A percentile compares a stretch with the other conserved stretches of the same genome.
Conservation (phyloP, 2,329 filamentous ascomycete species). For the Exophiala xenobiotica region DNA sequence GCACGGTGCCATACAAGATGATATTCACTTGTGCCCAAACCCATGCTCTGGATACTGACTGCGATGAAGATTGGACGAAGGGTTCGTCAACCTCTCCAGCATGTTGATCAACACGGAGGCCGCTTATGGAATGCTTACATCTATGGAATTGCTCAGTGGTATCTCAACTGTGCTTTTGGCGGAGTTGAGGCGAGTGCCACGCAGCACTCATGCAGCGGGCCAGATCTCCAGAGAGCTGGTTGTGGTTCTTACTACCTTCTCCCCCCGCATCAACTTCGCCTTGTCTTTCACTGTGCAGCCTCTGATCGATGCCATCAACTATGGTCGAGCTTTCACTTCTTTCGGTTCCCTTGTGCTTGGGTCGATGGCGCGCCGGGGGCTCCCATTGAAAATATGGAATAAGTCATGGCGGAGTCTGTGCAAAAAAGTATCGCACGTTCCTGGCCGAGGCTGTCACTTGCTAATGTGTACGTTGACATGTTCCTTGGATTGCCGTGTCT, state of each 20-base stretch:
- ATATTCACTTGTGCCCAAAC: not conserved
- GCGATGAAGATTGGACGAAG: slow-evolving; percentile 1
- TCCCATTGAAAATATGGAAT: not conserved
- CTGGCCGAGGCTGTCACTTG: not conserved
- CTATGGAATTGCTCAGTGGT: not conserved
- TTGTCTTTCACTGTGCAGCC: slow-evolving; percentile 1
- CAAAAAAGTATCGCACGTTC: not conserved
- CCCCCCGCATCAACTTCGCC: slow-evolving; percentile 1
- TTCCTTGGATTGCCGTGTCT: not conserved
- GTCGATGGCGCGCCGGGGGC: not conserved
- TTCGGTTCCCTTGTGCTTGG: slow-evolving; percentile 1
- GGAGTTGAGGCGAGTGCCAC: not conserved
- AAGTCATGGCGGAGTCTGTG: slow-evolving; percentile 1
- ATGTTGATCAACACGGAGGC: slow-evolving; percentile 1
- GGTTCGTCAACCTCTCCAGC: slow-evolving; percentile 1
- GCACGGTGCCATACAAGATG: not conserved
- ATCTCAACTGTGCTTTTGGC: not conserved
- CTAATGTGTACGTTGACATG: not conserved
- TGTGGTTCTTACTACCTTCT: not conserved
- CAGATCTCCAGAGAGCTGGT: slow-evolving; percentile 2
- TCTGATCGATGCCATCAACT: not conserved
- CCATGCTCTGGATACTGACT: not conserved
- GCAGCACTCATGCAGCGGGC: not conserved
- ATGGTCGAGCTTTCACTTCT: slow-evolving; percentile 1
- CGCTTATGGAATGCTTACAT: not conserved